A percentile compares a stretch with the other conserved stretches of the same genome.
These are phyloP conservation scores for Trichophyton schoenleinii DNA, from an alignment of 2,329 filamentous ascomycete genomes.

Conservation along the genomic window DNA sequence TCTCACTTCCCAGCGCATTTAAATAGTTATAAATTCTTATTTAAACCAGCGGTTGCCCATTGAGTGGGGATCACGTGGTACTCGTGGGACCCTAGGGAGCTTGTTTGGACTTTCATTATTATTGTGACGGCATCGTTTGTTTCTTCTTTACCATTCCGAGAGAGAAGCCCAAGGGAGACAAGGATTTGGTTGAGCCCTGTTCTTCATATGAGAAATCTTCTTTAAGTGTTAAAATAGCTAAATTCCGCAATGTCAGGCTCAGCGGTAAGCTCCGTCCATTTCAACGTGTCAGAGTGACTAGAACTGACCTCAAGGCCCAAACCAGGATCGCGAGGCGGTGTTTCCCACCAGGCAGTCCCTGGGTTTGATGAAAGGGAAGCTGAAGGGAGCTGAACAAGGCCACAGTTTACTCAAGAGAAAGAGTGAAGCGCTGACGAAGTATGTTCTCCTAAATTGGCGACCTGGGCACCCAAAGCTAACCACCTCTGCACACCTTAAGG, in stretches of 20 bases:
- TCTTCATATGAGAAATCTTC: constrained; percentile 1
- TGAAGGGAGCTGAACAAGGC: constrained; percentile 83
- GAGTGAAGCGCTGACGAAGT: constrained; percentile 97
- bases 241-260: constrained; percentile 28
- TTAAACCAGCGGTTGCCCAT: background rate
- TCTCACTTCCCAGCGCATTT: background rate
- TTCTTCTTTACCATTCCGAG: background rate
- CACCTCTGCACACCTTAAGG: constrained; percentile 36
- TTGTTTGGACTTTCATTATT: background rate
- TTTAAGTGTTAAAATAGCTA: background rate
- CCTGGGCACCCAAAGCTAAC: constrained; percentile 11
- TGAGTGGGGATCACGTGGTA: background rate
- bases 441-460: constrained; percentile 23
- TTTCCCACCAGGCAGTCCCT: constrained; percentile 96
- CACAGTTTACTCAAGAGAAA: constrained; percentile 95
- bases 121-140: background rate
- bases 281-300: background rate
- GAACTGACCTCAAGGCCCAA: constrained; percentile 18
- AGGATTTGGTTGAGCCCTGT: background rate
- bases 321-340: constrained; percentile 81
- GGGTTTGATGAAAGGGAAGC: constrained; percentile 93
- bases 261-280: constrained; percentile 19
- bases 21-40: background rate
- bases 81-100: background rate
- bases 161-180: background rate